Percentiles rank a stretch among this genome's conserved stretches.
phyloP scores from a whole-genome alignment of 805 yeast genomes.

The Vanderwaltozyma tropicalis region DNA sequence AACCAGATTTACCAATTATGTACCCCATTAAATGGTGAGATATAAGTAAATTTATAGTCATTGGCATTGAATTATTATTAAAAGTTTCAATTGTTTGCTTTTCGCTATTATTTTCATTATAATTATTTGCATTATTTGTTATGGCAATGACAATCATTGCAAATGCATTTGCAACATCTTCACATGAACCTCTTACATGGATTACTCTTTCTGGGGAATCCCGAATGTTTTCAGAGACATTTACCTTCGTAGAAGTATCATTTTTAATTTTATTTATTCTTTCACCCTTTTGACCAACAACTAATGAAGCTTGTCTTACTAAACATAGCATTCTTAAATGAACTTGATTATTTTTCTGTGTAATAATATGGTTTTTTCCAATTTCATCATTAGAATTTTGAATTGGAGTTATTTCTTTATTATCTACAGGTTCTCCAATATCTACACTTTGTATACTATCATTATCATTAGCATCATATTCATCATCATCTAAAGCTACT shows the following conservation, averaged over 20 bases:
- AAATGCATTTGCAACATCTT: constrained; percentile 71
- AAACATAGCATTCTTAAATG: constrained; percentile 66
- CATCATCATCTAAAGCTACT: constrained; percentile 56
- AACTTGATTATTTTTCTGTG: too few relatives aligned
- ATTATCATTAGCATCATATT: constrained; percentile 3
- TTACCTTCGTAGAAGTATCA: constrained; percentile 51
- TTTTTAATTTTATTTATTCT: constrained; percentile 54
- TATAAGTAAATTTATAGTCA: constrained; percentile 50
- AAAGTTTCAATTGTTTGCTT: background rate
- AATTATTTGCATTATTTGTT: constrained; percentile 4
- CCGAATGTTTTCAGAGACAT: constrained; percentile 61
- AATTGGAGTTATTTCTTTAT: background rate
- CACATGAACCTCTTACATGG: constrained; percentile 63
- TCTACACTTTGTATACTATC: background rate
- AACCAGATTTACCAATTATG: constrained; percentile 69
- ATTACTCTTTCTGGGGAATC: constrained; percentile 69
- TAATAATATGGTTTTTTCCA: too few relatives aligned
- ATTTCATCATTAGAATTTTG: background rate
- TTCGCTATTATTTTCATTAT: background rate
- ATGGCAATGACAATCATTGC: constrained; percentile 62
- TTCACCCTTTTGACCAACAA: constrained; percentile 79
- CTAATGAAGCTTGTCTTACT: constrained; percentile 61
- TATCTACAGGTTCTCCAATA: background rate
- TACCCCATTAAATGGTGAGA: constrained; percentile 77
- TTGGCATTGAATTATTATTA: constrained; percentile 36